Percentiles rank a stretch among this genome's conserved stretches.
Evolutionary conservation across 495 filamentous ascomycete species (phyloP).

Genomic region (Pyronema omphalodes): DNA sequence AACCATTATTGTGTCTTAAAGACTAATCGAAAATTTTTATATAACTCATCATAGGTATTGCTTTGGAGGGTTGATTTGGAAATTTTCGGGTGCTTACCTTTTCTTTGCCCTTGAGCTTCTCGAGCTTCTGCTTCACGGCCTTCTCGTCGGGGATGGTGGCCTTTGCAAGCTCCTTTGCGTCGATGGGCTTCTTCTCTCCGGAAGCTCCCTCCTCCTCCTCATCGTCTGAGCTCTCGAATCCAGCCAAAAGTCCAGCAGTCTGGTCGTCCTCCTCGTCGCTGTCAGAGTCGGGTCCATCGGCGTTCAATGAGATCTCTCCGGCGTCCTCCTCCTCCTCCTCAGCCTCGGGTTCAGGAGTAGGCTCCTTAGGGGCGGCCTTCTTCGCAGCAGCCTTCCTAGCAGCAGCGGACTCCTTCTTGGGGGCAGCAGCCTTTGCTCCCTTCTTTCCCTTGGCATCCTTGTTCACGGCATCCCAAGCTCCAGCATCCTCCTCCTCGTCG

Average conservation of each 20-base stretch:
- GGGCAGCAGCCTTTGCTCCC: slow-evolving; percentile 7
- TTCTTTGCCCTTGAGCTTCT: slow-evolving; percentile 8
- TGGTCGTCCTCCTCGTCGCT: slow-evolving; percentile 41
- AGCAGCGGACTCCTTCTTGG: slow-evolving; percentile 1
- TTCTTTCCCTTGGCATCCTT: slow-evolving; percentile 7
- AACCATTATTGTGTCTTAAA: slow-evolving; percentile 19
- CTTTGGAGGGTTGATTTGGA: neutral
- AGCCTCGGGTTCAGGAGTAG: neutral
- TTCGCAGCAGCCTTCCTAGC: slow-evolving; percentile 7
- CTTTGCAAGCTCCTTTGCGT: slow-evolving; percentile 42
- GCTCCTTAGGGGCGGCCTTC: neutral
- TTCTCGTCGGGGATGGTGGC: slow-evolving; percentile 45
- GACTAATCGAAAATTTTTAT: slow-evolving; percentile 16
- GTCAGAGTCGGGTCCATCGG: slow-evolving; percentile 26
- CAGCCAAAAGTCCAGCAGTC: slow-evolving; percentile 49
- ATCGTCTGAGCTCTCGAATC: slow-evolving; percentile 64
- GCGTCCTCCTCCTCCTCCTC: slow-evolving; percentile 19
- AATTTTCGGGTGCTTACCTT: slow-evolving; percentile 9
- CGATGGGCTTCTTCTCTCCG: slow-evolving; percentile 34
- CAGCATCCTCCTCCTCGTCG: slow-evolving; percentile 13
- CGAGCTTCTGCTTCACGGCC: slow-evolving; percentile 31
- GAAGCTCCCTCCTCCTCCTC: slow-evolving; percentile 34
- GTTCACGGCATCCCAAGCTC: slow-evolving; percentile 9
- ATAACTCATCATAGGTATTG: slow-evolving; percentile 9
- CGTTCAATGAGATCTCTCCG: slow-evolving; percentile 11